Base-by-base conservation (phyloP, 768 basidiomycete genomes). In the Amanita phalloides region DNA sequence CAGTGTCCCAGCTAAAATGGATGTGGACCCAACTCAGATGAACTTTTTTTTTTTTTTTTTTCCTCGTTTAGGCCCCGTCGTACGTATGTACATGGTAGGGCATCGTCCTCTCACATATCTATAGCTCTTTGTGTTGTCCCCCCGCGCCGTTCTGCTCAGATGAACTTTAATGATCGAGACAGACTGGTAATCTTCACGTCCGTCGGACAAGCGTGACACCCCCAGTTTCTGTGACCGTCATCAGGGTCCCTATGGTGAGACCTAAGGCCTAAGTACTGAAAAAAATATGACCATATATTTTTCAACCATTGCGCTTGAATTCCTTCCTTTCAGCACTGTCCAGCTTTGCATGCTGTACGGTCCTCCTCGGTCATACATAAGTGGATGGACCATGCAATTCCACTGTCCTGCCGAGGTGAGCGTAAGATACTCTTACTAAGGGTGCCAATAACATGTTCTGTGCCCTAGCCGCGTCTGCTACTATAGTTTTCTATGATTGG, bases 401-500 rank as follows among this genome's bases (percentile, higher is more conserved):
- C 25, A 14, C 25, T 32, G 30, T 28, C n/a, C 26, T 45, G 44
- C 30, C 23, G 25, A 45, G 44, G 30, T 45, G 44, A 28, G 10
- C 21, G 6, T 23, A 21, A 23, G 21, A 9, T 10, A 10, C 4
- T 42, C 20, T 10, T 17, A 1, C 33, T 33, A 33, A 4, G n/a
- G 33, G 13, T 23, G n/a, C 23, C 23, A 23, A 23, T 21, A 21
- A 21, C 39, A 42, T 42, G 23, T n/a, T n/a, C 9, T 14, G n/a
- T 20, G n/a, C 3, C 14, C 14, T 21, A 53, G 53, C 44, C 25
- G 32, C 41, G 17, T 39, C 53, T 14, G 28, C 28, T 4, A 38
- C 44, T 39, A 14, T 48, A 11, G 53, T 39, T 51, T 45, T 62
- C 53, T 62, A 64, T 54, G 62, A 64, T 41, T 57, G 62, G 56